These are phyloP conservation scores for Mangifera indica DNA, from an alignment of 345 rosid genomes.

Conservation along the genomic window DNA sequence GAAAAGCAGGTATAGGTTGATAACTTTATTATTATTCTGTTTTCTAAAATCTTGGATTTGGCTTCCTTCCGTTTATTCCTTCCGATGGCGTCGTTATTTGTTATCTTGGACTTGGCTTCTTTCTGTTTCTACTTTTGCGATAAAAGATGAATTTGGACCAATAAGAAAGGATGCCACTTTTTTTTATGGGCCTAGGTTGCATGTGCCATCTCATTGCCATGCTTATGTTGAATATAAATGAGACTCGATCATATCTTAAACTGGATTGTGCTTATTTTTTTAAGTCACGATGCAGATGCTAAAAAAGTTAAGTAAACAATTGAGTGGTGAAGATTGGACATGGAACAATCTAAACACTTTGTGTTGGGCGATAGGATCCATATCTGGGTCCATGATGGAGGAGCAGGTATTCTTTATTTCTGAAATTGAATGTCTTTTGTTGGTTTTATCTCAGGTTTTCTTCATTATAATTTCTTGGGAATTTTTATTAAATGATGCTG, in stretches of 20 bases:
- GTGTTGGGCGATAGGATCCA: constrained; percentile 99
- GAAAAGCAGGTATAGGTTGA: constrained; percentile 77
- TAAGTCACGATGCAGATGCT: constrained; percentile 63
- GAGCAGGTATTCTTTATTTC: constrained; percentile 65
- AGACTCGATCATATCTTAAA: not conserved
- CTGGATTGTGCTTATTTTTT: constrained; percentile 12
- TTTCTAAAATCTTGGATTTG: too few species aligned
- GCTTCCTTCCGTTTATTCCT: too few species aligned
- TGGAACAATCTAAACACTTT: constrained; percentile 95
- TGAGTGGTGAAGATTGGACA: constrained; percentile 97
- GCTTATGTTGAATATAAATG: not conserved
- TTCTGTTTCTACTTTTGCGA: not conserved
- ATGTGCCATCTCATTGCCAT: not conserved
- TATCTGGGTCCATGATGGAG: constrained; percentile 98
- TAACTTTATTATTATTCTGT: not conserved
- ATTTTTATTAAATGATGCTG: not conserved
- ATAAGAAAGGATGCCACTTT: not conserved
- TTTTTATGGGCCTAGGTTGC: not conserved
- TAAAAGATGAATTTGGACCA: not conserved
- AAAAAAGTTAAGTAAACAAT: constrained; percentile 88
- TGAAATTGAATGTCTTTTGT: not conserved
- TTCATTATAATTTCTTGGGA: not conserved
- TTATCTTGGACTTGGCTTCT: not conserved
- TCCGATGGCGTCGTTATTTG: not conserved
- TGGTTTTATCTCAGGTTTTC: not conserved